Evolutionary conservation across 306 rosid species (phyloP), one percentile per base, ranked within the genome.

Genomic region (Oxytropis ochrocephala): DNA sequence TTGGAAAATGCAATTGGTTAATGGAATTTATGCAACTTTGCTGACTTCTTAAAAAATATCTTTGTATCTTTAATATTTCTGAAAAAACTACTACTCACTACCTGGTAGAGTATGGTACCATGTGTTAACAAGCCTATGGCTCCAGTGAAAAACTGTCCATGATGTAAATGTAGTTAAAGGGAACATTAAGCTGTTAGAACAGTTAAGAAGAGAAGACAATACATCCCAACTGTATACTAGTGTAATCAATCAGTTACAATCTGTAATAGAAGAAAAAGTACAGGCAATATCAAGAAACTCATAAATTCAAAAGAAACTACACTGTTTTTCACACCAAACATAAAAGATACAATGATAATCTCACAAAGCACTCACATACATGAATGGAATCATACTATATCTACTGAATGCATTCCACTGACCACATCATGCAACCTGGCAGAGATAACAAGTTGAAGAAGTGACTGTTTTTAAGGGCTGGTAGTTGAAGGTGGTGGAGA

Each of bases 401-500:
- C n/a, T 29, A 73, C 29, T 6, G 42, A 52, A 58, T 24, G 59
- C 16, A 44, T 18, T 39, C 64, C 24, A 48, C 13, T 9, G 14
- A 29, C 9, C 14, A 14, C 29, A 29, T 44, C 2, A 55, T 42
- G 46, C 55, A 42, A 42, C 57, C 32, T 56, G 33, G 35, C 57
- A 70, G 5, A 7, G 38, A 2, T 33, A 17, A 53, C 52, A 42
- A 27, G 41, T 10, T 53, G 63, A 44, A 17, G n/a, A 21, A 54
- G 42, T 41, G 54, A 8, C 24, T 6, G 17, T 12, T 7, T 8
- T 73, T 42, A 73, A 30, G 74, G 78, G 54, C 30, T 48, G 4
- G 70, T n/a, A 36, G 79, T 21, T 11, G 69, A 36, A 67, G 83
- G 83, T 60, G 79, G 83, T 51, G 83, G 79, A 1, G 83, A 67